Evolutionary conservation across 345 rosid species (phyloP).

Genomic region (Hibiscus tridactylites): DNA sequence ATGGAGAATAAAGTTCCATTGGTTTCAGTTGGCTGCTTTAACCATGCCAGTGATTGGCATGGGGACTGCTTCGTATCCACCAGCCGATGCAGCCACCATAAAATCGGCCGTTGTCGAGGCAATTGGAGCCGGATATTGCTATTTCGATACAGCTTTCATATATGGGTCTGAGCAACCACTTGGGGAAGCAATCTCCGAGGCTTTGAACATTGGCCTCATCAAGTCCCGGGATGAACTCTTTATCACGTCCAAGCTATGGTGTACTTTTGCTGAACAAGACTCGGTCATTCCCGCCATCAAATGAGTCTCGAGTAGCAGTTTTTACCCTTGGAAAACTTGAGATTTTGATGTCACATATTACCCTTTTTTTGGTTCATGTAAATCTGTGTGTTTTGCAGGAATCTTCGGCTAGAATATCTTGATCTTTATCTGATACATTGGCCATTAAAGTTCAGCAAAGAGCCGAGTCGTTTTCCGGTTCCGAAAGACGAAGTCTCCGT

Average conservation of each 20-base stretch:
- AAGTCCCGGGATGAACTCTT: slow-evolving; percentile 8
- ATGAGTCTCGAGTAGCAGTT: background rate
- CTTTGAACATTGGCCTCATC: slow-evolving; percentile 5
- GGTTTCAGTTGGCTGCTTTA: background rate
- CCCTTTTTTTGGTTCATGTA: background rate
- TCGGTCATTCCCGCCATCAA: slow-evolving; percentile 3
- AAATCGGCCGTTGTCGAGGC: background rate
- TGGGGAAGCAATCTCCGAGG: slow-evolving; percentile 3
- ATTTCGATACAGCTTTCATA: slow-evolving; percentile 1
- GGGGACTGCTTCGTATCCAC: slow-evolving; percentile 3
- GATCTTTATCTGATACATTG: slow-evolving; percentile 37
- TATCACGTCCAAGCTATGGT: slow-evolving; percentile 6
- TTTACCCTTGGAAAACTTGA: no score
- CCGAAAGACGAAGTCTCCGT: slow-evolving; percentile 13
- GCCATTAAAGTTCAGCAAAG: slow-evolving; percentile 26
- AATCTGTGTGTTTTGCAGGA: slow-evolving; percentile 18
- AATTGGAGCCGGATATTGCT: background rate
- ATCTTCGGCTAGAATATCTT: slow-evolving; percentile 28
- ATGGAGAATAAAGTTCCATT: background rate
- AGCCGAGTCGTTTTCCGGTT: background rate
- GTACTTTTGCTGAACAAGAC: slow-evolving; percentile 7
- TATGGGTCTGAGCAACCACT: slow-evolving; percentile 4
- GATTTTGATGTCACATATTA: background rate
- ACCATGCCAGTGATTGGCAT: slow-evolving; percentile 7
- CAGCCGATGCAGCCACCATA: background rate